phyloP scores from a whole-genome alignment of 371 early-diverging fungal species.

The Mucor sp. region DNA sequence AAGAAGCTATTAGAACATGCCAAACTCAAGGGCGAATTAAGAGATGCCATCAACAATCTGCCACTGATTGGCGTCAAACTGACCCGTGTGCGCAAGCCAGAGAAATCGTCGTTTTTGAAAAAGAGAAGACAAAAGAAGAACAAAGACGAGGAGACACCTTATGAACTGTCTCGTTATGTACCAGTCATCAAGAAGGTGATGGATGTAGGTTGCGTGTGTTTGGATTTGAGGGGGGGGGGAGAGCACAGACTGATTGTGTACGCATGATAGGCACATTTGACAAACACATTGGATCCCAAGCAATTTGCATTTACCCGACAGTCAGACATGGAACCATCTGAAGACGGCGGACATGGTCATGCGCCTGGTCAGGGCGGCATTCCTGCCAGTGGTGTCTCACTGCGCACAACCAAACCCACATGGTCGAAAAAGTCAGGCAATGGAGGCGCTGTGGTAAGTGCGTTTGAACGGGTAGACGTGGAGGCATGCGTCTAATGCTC shows the following conservation, averaged over 20 bases:
- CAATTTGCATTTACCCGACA: constrained; percentile 62
- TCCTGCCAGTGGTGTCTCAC: constrained; percentile 50
- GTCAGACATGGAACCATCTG: constrained; percentile 49
- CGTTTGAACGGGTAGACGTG: not conserved
- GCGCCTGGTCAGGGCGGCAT: constrained; percentile 28
- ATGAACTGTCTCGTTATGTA: constrained; percentile 72
- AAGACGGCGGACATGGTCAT: constrained; percentile 26
- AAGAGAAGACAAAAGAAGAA: constrained; percentile 36
- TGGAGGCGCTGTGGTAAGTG: constrained; percentile 18
- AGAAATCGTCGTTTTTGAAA: constrained; percentile 33
- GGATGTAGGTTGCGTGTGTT: constrained; percentile 32
- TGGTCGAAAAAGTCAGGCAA: constrained; percentile 38
- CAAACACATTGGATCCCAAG: constrained; percentile 50
- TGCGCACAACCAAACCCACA: constrained; percentile 49
- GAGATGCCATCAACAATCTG: constrained; percentile 79
- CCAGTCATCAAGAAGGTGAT: constrained; percentile 59
- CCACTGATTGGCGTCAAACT: constrained; percentile 65
- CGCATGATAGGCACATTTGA: constrained; percentile 52
- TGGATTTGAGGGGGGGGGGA: not conserved
- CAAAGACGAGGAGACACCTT: constrained; percentile 45
- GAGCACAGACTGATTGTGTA: not conserved
- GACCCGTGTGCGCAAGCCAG: constrained; percentile 32
- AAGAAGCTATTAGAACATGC: constrained; percentile 76
- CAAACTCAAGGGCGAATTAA: constrained; percentile 63
- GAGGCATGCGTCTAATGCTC: not conserved